Percentiles rank a stretch among this genome's conserved stretches.
These are phyloP conservation scores for Chrysanthemum seticuspe DNA, from an alignment of 129 eudicot species.

Conservation along the genomic window DNA sequence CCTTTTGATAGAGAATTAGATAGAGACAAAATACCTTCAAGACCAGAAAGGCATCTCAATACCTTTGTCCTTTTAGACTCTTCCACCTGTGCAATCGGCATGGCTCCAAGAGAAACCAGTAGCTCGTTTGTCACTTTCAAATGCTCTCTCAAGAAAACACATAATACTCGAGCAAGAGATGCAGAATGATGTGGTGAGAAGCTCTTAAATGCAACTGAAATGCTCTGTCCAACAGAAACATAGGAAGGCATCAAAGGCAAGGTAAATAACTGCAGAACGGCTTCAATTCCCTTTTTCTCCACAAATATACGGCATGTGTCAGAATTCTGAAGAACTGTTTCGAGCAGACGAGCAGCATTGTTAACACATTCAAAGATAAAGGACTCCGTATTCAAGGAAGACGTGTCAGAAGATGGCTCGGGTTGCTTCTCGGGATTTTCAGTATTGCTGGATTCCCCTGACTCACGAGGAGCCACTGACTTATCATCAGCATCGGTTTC, in stretches of 20 bases:
- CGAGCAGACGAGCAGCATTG: constrained; percentile 90
- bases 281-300: constrained; percentile 88
- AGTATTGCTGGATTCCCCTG: constrained; percentile 36
- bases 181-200: constrained; percentile 94
- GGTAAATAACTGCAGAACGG: constrained; percentile 75
- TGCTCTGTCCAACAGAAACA: constrained; percentile 81
- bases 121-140: constrained; percentile 66
- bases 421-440: constrained; percentile 6
- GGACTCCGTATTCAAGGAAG: constrained; percentile 53
- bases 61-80: constrained; percentile 55
- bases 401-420: constrained; percentile 47
- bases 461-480: not conserved
- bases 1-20: constrained; percentile 80
- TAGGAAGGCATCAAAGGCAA: constrained; percentile 77
- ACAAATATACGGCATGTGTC: constrained; percentile 89
- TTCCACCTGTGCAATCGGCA: constrained; percentile 64
- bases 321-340: constrained; percentile 91
- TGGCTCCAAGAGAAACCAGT: constrained; percentile 56
- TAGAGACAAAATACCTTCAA: constrained; percentile 81
- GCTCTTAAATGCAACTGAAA: constrained; percentile 82
- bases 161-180: constrained; percentile 84
- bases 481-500: constrained; percentile 69
- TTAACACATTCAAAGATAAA: constrained; percentile 83
- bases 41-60: constrained; percentile 65
- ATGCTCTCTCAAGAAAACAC: constrained; percentile 76